Base-by-base conservation (phyloP, 441 rosid species). In the Adansonia rubrostipa region DNA sequence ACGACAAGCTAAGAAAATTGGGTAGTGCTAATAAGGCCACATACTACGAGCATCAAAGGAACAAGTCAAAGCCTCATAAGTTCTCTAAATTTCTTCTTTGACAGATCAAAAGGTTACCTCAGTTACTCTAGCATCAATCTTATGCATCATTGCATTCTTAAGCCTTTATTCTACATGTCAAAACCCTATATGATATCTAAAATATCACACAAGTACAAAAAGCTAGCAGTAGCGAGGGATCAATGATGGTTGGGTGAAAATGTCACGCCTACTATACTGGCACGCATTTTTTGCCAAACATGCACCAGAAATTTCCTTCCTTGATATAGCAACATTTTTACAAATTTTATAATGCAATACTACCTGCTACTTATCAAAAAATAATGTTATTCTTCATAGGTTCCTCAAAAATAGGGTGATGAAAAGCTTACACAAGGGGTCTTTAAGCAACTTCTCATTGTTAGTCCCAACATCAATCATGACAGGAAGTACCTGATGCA, bases 391-490 rank as follows among this genome's bases (percentile, higher is more conserved):
- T 60, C 40, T 11, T 57, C 14, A n/a, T 45, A 58, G 50, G 47
- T 69, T 17, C 36, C 36, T 1, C 6, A 6, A 45, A 51, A 70
- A 54, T 61, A 65, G 79, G 63, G 74, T 56, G 75, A 68, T 50
- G 77, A 47, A 69, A 80, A 68, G 84, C 97, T 88, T 89, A 96
- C 99, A 96, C 78, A 93, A 13, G 74, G 97, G 93, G 47, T 93
- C 89, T 77, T 93, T 86, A 76, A 94, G 94, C 82, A 96, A 90
- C 84, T 87, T 96, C 87, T 94, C 95, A 84, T 96, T 96, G 87
- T 94, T 91, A 62, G 99, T 96, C 83, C 98, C 99, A 82, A 96
- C 95, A 85, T 96, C 99, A 88, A 96, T 93, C 99, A 94, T 94
- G 79, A 96, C 94, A 79, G 99, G 99, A 80, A 96, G 98, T 76